These are phyloP conservation scores for Solanum sparsipilum DNA, from an alignment of 257 asterid genomes.

Conservation along the genomic window DNA sequence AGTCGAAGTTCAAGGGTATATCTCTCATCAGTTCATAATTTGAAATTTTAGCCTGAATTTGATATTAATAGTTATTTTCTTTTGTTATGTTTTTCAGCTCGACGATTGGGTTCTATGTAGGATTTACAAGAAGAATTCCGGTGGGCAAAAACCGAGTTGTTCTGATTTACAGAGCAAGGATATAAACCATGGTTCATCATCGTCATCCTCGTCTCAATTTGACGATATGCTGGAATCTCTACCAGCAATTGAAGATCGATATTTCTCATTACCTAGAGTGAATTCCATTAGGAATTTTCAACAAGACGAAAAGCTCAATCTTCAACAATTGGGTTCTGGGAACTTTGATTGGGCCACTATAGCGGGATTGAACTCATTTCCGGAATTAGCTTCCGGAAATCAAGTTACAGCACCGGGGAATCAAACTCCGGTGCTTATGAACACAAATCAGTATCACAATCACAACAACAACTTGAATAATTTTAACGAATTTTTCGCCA, in stretches of 20 bases:
- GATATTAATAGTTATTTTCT: neutral
- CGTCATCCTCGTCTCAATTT: slow-evolving; percentile 59
- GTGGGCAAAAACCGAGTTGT: slow-evolving; percentile 14
- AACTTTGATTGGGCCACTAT: slow-evolving; percentile 72
- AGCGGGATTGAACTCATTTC: slow-evolving; percentile 30
- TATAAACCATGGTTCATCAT: slow-evolving; percentile 42
- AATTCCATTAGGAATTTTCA: slow-evolving; percentile 23
- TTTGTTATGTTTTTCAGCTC: slow-evolving; percentile 16
- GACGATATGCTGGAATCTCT: slow-evolving; percentile 55
- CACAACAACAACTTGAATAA: neutral
- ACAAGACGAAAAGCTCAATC: slow-evolving; percentile 24
- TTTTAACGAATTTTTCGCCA: neutral
- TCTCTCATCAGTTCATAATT: neutral
- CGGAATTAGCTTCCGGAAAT: neutral
- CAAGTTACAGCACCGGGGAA: neutral
- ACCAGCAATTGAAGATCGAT: slow-evolving; percentile 48
- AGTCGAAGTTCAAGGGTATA: slow-evolving; percentile 43
- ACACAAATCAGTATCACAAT: neutral
- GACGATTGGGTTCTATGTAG: slow-evolving; percentile 86
- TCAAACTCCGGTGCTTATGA: neutral
- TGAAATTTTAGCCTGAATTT: neutral
- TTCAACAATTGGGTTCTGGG: slow-evolving; percentile 45
- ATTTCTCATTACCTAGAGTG: slow-evolving; percentile 28
- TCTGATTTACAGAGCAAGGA: slow-evolving; percentile 31
- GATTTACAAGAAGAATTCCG: slow-evolving; percentile 56